Conservation (phyloP, 2,329 filamentous ascomycete species). For the Mariannaea sp. region DNA sequence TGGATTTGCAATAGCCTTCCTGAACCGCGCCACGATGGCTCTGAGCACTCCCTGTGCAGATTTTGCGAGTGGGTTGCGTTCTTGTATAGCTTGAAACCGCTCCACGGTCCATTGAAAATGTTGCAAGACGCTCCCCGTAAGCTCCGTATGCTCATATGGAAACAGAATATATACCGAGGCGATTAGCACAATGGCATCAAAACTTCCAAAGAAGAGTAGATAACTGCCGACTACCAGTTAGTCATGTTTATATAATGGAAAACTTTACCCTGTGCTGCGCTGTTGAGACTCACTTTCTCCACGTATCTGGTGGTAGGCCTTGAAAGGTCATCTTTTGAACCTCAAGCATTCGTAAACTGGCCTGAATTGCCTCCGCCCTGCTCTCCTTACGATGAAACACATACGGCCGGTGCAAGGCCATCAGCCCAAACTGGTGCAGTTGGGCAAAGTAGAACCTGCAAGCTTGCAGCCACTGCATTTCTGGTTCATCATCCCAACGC, state of each 20-base stretch:
- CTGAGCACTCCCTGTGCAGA: slow-evolving; percentile 60
- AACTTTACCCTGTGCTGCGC: not conserved
- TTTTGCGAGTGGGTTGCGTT: slow-evolving; percentile 58
- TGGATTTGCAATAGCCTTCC: slow-evolving; percentile 50
- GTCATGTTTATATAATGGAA: not conserved
- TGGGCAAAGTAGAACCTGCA: slow-evolving; percentile 55
- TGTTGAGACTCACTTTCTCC: slow-evolving; percentile 43
- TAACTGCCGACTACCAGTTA: slow-evolving; percentile 43
- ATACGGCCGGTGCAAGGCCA: slow-evolving; percentile 66
- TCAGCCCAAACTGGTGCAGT: slow-evolving; percentile 57
- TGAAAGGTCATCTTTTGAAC: slow-evolving; percentile 57
- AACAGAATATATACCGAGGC: slow-evolving; percentile 66
- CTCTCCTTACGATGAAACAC: slow-evolving; percentile 61
- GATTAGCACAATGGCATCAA: slow-evolving; percentile 66
- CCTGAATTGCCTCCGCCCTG: slow-evolving; percentile 59
- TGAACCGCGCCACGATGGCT: slow-evolving; percentile 59
- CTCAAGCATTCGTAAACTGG: slow-evolving; percentile 60
- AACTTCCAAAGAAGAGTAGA: slow-evolving; percentile 65
- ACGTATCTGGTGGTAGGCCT: slow-evolving; percentile 55
- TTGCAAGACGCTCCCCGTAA: slow-evolving; percentile 53
- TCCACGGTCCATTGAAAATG: slow-evolving; percentile 65
- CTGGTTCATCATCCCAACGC: slow-evolving; percentile 58
- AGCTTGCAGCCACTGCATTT: slow-evolving; percentile 57
- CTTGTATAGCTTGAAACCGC: slow-evolving; percentile 61
- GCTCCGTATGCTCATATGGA: slow-evolving; percentile 57